Percentiles rank a stretch among this genome's conserved stretches.
Evolutionary conservation across 495 filamentous ascomycete genomes (phyloP).

Genomic region (Hypomontagnella monticulosa): DNA sequence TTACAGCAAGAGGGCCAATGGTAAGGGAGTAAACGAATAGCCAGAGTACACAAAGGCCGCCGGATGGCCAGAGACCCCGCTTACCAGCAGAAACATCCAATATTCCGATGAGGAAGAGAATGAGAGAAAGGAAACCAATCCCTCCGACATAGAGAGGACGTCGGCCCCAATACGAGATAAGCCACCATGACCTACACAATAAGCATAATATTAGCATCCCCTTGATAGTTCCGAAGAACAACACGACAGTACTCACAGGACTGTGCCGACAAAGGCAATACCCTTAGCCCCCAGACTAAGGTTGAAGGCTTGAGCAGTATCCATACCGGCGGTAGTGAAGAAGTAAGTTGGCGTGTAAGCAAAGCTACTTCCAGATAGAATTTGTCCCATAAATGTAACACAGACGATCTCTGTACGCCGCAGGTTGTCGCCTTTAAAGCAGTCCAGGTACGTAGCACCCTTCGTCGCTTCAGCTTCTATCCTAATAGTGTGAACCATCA

Average conservation of each 20-base stretch:
- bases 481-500: conserved; percentile 74
- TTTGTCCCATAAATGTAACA: conserved; percentile 73
- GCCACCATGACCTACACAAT: conserved; percentile 57
- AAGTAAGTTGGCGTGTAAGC: conserved; percentile 75
- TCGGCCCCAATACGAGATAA: conserved; percentile 57
- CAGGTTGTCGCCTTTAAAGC: conserved; percentile 70
- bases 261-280: conserved; percentile 57
- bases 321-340: conserved; percentile 69
- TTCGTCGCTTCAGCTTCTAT: conserved; percentile 64
- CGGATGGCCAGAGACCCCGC: conserved; percentile 39
- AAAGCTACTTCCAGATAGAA: conserved; percentile 70
- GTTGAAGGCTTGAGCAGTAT: conserved; percentile 60
- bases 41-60: conserved; percentile 56
- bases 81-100: conserved; percentile 39
- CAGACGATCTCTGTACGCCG: conserved; percentile 72
- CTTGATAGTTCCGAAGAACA: conserved; percentile 32
- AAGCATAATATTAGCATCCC: conserved; percentile 39
- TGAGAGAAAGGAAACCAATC: conserved; percentile 44
- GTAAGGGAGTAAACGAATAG: conserved; percentile 52
- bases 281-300: conserved; percentile 45
- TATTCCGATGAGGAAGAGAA: conserved; percentile 50
- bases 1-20: conserved; percentile 54
- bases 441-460: conserved; percentile 69
- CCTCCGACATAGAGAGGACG: conserved; percentile 59
- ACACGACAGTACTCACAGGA: conserved; percentile 46